These are phyloP conservation scores for Colletotrichum scovillei DNA, from an alignment of 2,329 filamentous ascomycete genomes.

Conservation along the genomic window DNA sequence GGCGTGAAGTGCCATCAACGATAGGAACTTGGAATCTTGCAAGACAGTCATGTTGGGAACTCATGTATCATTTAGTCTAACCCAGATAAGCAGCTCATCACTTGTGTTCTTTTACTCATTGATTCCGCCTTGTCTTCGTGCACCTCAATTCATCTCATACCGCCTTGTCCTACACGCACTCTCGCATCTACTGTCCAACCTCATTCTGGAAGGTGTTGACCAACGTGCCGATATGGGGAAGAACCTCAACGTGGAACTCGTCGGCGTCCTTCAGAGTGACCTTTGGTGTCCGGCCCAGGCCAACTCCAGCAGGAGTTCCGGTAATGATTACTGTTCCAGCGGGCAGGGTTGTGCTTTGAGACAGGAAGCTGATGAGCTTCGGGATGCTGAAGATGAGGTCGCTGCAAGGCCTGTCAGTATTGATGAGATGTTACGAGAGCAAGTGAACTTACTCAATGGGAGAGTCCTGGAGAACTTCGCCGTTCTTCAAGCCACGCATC, in stretches of 20 bases:
- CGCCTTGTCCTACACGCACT: too few species aligned
- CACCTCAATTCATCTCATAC: too few species aligned
- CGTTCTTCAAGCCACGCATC: conserved; percentile 61
- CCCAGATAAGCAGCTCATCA: neutral
- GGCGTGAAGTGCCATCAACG: too few species aligned
- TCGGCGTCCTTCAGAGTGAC: conserved; percentile 52
- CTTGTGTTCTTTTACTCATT: neutral
- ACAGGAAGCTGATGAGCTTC: conserved; percentile 54
- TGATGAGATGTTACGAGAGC: conserved; percentile 39
- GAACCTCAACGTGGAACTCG: conserved; percentile 56
- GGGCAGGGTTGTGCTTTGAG: conserved; percentile 55
- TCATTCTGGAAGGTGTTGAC: conserved; percentile 43
- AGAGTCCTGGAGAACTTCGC: conserved; percentile 61
- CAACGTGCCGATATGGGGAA: conserved; percentile 55
- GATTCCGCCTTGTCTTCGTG: too few species aligned
- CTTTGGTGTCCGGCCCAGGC: conserved; percentile 50
- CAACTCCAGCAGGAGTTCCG: conserved; percentile 55
- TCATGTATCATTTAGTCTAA: neutral
- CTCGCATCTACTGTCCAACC: neutral
- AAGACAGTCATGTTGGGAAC: neutral
- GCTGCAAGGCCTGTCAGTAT: conserved; percentile 47
- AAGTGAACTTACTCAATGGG: conserved; percentile 40
- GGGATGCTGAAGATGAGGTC: conserved; percentile 66
- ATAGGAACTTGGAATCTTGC: neutral
- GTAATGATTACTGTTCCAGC: conserved; percentile 56